A percentile compares a stretch with the other conserved stretches of the same genome.
Conservation (phyloP, 2,329 filamentous ascomycete genomes). For the Cladosporium halotolerans region DNA sequence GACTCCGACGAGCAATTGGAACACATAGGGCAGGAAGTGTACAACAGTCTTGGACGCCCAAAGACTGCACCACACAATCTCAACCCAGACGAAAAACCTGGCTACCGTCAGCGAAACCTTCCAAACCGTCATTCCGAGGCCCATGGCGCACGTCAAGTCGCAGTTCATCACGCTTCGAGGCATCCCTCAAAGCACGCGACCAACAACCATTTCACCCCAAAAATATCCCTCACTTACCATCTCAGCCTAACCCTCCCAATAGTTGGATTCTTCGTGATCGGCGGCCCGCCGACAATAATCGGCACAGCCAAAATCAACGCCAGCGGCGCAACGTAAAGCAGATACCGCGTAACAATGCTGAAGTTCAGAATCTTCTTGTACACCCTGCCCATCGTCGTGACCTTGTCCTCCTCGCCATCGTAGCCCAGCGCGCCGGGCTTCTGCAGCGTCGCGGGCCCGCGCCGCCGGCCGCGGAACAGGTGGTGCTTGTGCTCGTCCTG, state of each 20-base stretch:
- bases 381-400: constrained; percentile 54
- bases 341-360: constrained; percentile 57
- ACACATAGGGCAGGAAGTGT: constrained; percentile 52
- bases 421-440: constrained; percentile 26
- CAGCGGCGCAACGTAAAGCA: constrained; percentile 56
- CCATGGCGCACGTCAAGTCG: neutral
- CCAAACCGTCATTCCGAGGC: neutral
- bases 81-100: constrained; percentile 57
- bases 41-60: constrained; percentile 58
- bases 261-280: constrained; percentile 35
- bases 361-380: constrained; percentile 58
- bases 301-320: constrained; percentile 55
- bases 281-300: constrained; percentile 56
- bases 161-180: neutral
- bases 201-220: neutral
- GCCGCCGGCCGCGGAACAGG: constrained; percentile 32
- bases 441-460: constrained; percentile 25
- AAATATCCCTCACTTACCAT: constrained; percentile 30
- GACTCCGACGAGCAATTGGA: constrained; percentile 56
- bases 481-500: constrained; percentile 29
- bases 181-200: neutral
- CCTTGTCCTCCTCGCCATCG: constrained; percentile 47
- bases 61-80: constrained; percentile 57
- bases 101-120: neutral
- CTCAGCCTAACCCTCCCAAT: constrained; percentile 52